These are phyloP conservation scores for Solanum hybrid DNA, from an alignment of 305 asterid genomes.

Conservation along the genomic window DNA sequence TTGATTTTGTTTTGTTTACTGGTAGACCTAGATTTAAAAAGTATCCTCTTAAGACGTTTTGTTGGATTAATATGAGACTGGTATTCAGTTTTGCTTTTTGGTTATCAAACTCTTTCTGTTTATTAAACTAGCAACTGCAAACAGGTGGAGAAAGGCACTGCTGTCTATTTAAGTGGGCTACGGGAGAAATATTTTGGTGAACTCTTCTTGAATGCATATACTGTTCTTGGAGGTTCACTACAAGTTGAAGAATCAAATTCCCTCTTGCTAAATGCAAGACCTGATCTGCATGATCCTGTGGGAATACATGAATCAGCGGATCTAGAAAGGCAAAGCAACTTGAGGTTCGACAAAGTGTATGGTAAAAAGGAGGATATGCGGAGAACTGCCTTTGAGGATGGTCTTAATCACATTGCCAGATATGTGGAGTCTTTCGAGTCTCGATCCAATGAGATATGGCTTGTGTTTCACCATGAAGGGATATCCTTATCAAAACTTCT, in stretches of 20 bases:
- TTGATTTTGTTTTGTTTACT: background rate
- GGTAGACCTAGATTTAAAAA: background rate
- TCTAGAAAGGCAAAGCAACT: conserved; percentile 27
- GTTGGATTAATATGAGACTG: background rate
- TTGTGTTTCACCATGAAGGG: conserved; percentile 93
- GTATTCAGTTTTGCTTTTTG: conserved; percentile 1
- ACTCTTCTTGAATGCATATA: conserved; percentile 74
- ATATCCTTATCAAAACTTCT: conserved; percentile 80
- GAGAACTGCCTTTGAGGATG: conserved; percentile 52
- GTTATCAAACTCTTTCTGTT: conserved; percentile 18
- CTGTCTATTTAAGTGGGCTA: conserved; percentile 84
- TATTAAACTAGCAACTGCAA: conserved; percentile 18
- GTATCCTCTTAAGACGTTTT: background rate
- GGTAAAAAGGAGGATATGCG: conserved; percentile 21
- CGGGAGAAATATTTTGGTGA: conserved; percentile 96
- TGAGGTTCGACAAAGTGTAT: conserved; percentile 24
- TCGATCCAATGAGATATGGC: conserved; percentile 91
- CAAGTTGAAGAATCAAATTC: conserved; percentile 31
- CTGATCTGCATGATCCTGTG: conserved; percentile 20
- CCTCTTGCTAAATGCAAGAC: conserved; percentile 21
- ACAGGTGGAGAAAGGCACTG: conserved; percentile 88
- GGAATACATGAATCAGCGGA: conserved; percentile 28
- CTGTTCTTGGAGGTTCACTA: conserved; percentile 48
- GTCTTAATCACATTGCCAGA: conserved; percentile 91
- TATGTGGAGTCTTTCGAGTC: conserved; percentile 94